phyloP scores from a whole-genome alignment of 2,329 filamentous ascomycete species.

The Cercospora brassicicola region DNA sequence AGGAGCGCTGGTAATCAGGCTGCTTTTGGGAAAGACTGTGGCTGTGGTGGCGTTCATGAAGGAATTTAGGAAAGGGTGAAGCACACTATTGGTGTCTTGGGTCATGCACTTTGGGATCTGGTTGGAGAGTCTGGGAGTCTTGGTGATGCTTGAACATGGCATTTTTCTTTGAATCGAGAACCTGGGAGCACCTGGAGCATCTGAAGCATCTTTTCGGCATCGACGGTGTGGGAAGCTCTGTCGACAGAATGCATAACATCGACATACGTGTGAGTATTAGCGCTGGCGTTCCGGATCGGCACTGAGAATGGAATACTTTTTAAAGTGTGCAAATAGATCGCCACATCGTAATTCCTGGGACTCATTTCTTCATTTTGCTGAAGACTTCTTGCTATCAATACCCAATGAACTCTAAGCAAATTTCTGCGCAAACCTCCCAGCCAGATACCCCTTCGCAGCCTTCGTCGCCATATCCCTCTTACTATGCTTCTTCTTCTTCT shows the following conservation, averaged over 20 bases:
- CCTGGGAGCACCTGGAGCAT: neutral
- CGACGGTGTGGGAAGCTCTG: neutral
- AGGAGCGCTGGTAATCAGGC: slow-evolving; percentile 19
- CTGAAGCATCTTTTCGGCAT: neutral
- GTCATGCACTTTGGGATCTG: slow-evolving; percentile 7
- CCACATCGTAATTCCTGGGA: neutral
- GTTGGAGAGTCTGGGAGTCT: slow-evolving; percentile 11
- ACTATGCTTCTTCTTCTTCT: neutral
- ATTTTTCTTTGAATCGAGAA: neutral
- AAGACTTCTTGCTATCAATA: too few species aligned
- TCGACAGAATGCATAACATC: neutral
- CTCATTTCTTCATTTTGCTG: too few species aligned
- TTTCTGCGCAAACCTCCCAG: slow-evolving; percentile 1
- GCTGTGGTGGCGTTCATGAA: slow-evolving; percentile 3
- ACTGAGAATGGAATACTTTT: neutral
- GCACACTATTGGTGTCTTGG: neutral
- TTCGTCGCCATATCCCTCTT: neutral
- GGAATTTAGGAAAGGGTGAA: neutral
- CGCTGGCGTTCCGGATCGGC: neutral
- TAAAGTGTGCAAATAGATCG: neutral
- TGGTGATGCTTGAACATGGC: slow-evolving; percentile 4
- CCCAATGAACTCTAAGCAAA: neutral
- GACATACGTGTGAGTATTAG: neutral
- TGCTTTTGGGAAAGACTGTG: neutral
- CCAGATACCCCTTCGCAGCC: neutral